Conservation (phyloP, 75 land plant species). For the Cryptomeria japonica region DNA sequence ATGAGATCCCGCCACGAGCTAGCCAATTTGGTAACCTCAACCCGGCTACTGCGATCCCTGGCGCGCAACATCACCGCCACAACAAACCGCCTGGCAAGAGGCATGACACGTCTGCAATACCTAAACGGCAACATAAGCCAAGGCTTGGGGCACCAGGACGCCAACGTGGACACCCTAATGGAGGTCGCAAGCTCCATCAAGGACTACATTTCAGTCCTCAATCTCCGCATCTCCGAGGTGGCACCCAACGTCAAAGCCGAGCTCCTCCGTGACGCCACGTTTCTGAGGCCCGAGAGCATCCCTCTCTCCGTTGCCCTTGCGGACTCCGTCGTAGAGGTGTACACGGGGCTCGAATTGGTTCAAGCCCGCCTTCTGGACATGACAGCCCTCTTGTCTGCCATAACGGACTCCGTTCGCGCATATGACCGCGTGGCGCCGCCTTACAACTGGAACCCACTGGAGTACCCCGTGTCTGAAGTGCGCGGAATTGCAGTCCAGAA, state of each 20-base stretch:
- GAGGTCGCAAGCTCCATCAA: neutral
- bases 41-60: neutral
- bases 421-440: neutral
- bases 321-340: neutral
- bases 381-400: too few species aligned
- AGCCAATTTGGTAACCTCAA: neutral
- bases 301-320: neutral
- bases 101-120: slow-evolving; percentile 13
- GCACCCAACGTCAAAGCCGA: neutral
- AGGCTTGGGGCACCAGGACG: slow-evolving; percentile 5
- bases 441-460: too few species aligned
- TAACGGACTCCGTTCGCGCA: neutral
- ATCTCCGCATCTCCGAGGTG: neutral
- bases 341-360: neutral
- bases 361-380: neutral
- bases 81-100: neutral
- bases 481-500: neutral
- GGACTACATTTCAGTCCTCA: too few species aligned
- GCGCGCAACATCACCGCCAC: neutral
- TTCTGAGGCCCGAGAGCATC: neutral
- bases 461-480: neutral
- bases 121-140: slow-evolving; percentile 29
- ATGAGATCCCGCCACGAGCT: neutral
- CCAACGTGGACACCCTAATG: slow-evolving; percentile 3
- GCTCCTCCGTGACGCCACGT: neutral